These are phyloP conservation scores for Moricandia moricandioides DNA, from an alignment of 345 rosid species.

Conservation along the genomic window DNA sequence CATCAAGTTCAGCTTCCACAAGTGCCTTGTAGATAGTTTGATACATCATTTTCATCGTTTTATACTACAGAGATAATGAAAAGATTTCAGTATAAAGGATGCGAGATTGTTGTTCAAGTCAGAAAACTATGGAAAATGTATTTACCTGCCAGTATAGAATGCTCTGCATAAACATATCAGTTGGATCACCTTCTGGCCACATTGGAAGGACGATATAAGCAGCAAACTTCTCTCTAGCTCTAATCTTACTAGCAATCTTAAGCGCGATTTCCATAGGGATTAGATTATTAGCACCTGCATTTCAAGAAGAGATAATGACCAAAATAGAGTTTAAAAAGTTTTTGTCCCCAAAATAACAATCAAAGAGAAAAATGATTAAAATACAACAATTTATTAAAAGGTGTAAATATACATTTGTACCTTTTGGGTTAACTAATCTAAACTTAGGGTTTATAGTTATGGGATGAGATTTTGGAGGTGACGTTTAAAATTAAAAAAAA, in stretches of 20 bases:
- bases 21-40: neutral
- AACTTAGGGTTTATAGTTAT: no score
- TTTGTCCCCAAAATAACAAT: no score
- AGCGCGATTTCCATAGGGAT: conserved; percentile 51
- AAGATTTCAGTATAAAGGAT: neutral
- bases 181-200: neutral
- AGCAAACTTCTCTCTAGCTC: neutral
- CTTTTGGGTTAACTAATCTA: no score
- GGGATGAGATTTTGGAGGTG: no score
- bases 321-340: no score
- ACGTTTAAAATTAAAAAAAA: no score
- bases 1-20: neutral
- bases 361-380: no score
- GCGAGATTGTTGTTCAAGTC: neutral
- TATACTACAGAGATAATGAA: neutral
- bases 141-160: neutral
- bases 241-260: neutral
- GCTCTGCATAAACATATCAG: neutral
- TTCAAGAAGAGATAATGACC: no score
- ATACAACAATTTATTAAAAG: no score
- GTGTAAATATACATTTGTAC: no score
- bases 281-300: conserved; percentile 85
- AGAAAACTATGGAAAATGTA: neutral
- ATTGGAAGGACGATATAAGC: neutral
- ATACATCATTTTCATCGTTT: neutral